These are phyloP conservation scores for Truncatella angustata DNA, from an alignment of 2,329 filamentous ascomycete genomes.

Conservation along the genomic window DNA sequence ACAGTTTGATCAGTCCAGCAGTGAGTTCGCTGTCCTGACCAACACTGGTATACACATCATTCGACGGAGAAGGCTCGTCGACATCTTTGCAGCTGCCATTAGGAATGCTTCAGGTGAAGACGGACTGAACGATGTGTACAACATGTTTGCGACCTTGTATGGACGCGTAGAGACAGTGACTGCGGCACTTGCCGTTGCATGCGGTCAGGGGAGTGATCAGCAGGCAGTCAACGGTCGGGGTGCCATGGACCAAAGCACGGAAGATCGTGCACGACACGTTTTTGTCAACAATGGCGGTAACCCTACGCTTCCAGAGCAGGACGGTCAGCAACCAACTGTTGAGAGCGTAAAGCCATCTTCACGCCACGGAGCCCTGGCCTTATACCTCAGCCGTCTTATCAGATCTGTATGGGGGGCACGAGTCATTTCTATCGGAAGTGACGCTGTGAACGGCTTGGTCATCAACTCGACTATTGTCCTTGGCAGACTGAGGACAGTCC, in stretches of 20 bases:
- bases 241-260: slow-evolving; percentile 78
- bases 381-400: slow-evolving; percentile 86
- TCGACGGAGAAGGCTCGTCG: slow-evolving; percentile 79
- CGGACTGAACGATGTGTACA: slow-evolving; percentile 76
- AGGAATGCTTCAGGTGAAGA: slow-evolving; percentile 73
- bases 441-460: slow-evolving; percentile 56
- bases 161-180: slow-evolving; percentile 87
- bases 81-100: slow-evolving; percentile 84
- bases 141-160: slow-evolving; percentile 81
- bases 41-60: slow-evolving; percentile 88
- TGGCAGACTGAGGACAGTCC: slow-evolving; percentile 70
- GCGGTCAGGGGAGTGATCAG: slow-evolving; percentile 81
- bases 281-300: slow-evolving; percentile 94
- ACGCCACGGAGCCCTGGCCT: slow-evolving; percentile 80
- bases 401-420: slow-evolving; percentile 82
- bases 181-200: slow-evolving; percentile 89
- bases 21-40: slow-evolving; percentile 88
- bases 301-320: slow-evolving; percentile 74
- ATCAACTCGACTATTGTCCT: slow-evolving; percentile 67
- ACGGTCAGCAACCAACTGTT: slow-evolving; percentile 68
- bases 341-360: slow-evolving; percentile 87
- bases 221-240: slow-evolving; percentile 69
- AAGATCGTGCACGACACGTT: slow-evolving; percentile 79
- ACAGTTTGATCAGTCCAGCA: slow-evolving; percentile 78
- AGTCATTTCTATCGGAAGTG: slow-evolving; percentile 59